phyloP scores from a whole-genome alignment of 73 alveolate species.

The Symbiodinium natans region DNA sequence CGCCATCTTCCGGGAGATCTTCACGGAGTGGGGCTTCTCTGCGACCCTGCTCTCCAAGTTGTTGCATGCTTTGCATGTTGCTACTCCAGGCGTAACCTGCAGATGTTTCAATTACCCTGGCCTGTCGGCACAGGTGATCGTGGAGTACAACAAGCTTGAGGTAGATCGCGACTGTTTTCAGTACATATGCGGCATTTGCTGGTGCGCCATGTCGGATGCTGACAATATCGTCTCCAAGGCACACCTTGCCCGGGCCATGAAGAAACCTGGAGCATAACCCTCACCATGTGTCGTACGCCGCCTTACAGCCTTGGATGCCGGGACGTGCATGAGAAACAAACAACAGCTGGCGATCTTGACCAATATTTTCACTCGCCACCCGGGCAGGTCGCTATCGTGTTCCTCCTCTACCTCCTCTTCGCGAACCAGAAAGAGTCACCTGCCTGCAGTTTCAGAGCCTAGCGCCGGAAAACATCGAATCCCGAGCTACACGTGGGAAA shows the following conservation, averaged over 20 bases:
- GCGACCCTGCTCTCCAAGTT: neutral
- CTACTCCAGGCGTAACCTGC: neutral
- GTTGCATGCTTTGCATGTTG: neutral
- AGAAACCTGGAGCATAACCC: too few species aligned
- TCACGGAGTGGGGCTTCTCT: neutral
- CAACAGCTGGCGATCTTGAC: too few species aligned
- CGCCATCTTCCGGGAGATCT: slow-evolving; percentile 9
- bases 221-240: neutral
- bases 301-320: too few species aligned
- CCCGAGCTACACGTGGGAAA: too few species aligned
- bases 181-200: neutral
- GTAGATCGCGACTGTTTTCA: slow-evolving; percentile 3
- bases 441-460: too few species aligned
- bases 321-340: too few species aligned
- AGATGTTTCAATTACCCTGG: too few species aligned
- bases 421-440: neutral
- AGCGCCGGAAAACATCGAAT: too few species aligned
- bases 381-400: neutral
- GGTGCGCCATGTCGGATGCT: neutral
- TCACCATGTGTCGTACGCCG: too few species aligned
- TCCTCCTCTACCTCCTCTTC: neutral
- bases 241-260: too few species aligned
- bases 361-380: too few species aligned
- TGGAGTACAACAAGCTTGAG: neutral
- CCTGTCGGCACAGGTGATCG: neutral